Conservation (phyloP, 176 grass and related monocot genomes). For the Tillandsia leiboldiana region DNA sequence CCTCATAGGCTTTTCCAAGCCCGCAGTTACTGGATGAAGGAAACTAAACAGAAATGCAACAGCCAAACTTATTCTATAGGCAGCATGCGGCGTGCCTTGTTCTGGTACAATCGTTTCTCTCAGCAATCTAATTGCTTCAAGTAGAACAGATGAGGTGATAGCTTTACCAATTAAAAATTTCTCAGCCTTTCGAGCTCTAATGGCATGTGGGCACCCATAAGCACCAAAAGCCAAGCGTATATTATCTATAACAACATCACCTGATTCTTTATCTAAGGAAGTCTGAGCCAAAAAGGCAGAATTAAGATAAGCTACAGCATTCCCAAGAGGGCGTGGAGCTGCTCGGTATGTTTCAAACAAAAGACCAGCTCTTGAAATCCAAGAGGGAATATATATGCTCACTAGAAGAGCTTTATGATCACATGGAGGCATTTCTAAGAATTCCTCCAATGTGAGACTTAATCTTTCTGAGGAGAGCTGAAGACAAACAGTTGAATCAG, state of each 20-base stretch:
- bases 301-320: constrained; percentile 77
- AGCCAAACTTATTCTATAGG: constrained; percentile 73
- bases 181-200: constrained; percentile 75
- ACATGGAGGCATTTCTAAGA: constrained; percentile 64
- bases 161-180: constrained; percentile 63
- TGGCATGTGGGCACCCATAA: constrained; percentile 66
- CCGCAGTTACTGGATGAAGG: constrained; percentile 38
- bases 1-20: constrained; percentile 28
- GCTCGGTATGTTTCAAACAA: constrained; percentile 81
- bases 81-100: constrained; percentile 56
- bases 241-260: constrained; percentile 28
- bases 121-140: constrained; percentile 60
- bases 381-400: constrained; percentile 57
- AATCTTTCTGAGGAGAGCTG: constrained; percentile 39
- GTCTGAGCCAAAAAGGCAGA: constrained; percentile 66
- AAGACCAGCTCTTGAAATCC: constrained; percentile 27
- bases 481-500: constrained; percentile 43
- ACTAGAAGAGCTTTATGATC: constrained; percentile 54
- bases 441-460: constrained; percentile 45
- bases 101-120: constrained; percentile 51
- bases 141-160: constrained; percentile 38
- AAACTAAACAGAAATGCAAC: constrained; percentile 85
- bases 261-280: constrained; percentile 38
- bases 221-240: constrained; percentile 71
- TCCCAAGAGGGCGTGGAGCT: constrained; percentile 53